phyloP scores from a whole-genome alignment of 176 grass and related monocot species.

The Phoenix roebelenii region DNA sequence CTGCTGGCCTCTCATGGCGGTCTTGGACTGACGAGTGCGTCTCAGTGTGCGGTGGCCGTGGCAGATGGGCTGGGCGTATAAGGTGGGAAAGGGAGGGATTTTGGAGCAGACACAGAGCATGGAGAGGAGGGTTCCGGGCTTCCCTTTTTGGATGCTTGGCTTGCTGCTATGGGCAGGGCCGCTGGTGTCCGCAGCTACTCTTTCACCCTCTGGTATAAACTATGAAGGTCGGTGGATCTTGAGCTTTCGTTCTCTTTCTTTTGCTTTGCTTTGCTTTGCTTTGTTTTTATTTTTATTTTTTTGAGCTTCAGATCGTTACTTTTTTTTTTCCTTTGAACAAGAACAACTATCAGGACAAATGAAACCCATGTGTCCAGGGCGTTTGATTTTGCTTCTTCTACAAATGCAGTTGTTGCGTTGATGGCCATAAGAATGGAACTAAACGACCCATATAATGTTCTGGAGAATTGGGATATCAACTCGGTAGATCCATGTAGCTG shows the following conservation, averaged over 20 bases:
- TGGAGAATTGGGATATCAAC: conserved; percentile 49
- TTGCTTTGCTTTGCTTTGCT: too few species aligned
- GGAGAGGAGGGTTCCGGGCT: neutral
- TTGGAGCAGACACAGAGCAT: neutral
- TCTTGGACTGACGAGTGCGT: too few species aligned
- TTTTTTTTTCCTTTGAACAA: too few species aligned
- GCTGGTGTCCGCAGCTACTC: conserved; percentile 32
- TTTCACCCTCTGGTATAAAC: conserved; percentile 59
- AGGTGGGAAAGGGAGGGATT: too few species aligned
- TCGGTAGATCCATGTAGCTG: conserved; percentile 61
- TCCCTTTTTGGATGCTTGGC: conserved; percentile 23
- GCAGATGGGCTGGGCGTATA: too few species aligned
- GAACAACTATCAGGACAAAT: too few species aligned
- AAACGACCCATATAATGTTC: conserved; percentile 35
- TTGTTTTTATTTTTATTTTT: too few species aligned
- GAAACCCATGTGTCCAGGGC: too few species aligned
- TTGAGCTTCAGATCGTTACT: too few species aligned
- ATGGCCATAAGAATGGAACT: conserved; percentile 48
- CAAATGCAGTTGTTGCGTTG: conserved; percentile 45
- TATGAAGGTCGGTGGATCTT: conserved; percentile 33
- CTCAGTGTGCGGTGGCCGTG: too few species aligned
- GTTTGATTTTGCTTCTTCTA: too few species aligned
- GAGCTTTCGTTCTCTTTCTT: neutral
- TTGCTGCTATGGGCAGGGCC: conserved; percentile 20
- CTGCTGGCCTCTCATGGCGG: too few species aligned